Conservation (phyloP, 129 eudicot genomes). For the Centella asiatica region DNA sequence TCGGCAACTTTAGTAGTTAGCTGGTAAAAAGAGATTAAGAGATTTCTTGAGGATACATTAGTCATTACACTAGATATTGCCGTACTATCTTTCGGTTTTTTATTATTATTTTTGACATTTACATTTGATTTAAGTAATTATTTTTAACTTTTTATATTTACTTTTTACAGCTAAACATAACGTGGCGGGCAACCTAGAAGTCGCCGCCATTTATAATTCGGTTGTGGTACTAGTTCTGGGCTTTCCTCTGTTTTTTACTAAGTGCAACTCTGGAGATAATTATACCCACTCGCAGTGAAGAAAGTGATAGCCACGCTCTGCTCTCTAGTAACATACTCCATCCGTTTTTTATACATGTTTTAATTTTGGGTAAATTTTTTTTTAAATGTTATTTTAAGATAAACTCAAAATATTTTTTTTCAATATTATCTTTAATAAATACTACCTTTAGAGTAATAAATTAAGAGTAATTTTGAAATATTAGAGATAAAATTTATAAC, state of each 20-base stretch:
- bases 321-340: no score
- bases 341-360: no score
- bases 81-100: no score
- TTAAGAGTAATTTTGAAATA: no score
- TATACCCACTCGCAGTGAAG: not conserved
- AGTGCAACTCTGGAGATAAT: not conserved
- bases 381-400: no score
- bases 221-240: slow-evolving; percentile 58
- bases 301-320: not conserved
- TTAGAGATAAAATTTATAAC: no score
- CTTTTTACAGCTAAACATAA: slow-evolving; percentile 58
- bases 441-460: no score
- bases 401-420: no score
- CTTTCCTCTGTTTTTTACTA: not conserved
- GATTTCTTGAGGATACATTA: not conserved
- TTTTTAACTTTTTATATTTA: not conserved
- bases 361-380: no score
- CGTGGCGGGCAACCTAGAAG: slow-evolving; percentile 79
- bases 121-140: no score
- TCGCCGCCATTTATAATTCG: slow-evolving; percentile 49
- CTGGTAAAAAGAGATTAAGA: not conserved
- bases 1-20: not conserved
- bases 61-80: not conserved
- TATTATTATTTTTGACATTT: no score
- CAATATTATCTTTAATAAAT: no score